Evolutionary conservation across 2,329 filamentous ascomycete species (phyloP).

Genomic region (Ploettnerulaceae sp.): DNA sequence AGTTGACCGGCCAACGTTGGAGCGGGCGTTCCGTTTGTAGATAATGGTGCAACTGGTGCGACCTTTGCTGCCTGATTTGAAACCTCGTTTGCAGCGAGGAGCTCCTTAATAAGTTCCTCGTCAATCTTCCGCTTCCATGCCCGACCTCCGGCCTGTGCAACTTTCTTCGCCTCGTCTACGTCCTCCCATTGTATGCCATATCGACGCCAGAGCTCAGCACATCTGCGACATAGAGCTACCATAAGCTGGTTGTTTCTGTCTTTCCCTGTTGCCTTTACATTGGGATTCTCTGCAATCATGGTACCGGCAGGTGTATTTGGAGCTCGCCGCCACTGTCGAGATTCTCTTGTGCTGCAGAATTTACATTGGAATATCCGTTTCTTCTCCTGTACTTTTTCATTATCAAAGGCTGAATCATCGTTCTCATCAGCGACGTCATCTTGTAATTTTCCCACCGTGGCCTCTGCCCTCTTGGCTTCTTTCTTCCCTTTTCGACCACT

Average conservation of each 20-base stretch:
- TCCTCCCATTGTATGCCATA: slow-evolving; percentile 97
- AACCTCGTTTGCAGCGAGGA: slow-evolving; percentile 60
- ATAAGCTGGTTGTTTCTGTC: slow-evolving; percentile 73
- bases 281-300: slow-evolving; percentile 59
- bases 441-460: slow-evolving; percentile 68
- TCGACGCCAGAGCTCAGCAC: slow-evolving; percentile 88
- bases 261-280: slow-evolving; percentile 57
- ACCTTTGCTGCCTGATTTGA: slow-evolving; percentile 41
- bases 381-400: slow-evolving; percentile 68
- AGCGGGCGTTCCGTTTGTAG: slow-evolving; percentile 26
- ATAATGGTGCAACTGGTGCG: slow-evolving; percentile 14
- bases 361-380: slow-evolving; percentile 90
- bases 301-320: slow-evolving; percentile 71
- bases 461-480: slow-evolving; percentile 70
- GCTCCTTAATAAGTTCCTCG: slow-evolving; percentile 79
- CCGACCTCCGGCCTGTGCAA: slow-evolving; percentile 71
- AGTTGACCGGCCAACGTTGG: slow-evolving; percentile 25
- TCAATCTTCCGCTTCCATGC: slow-evolving; percentile 87
- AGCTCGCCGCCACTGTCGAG: slow-evolving; percentile 86
- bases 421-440: slow-evolving; percentile 90
- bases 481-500: slow-evolving; percentile 86
- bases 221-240: slow-evolving; percentile 81
- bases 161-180: slow-evolving; percentile 87
- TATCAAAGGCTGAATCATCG: slow-evolving; percentile 95
- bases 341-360: slow-evolving; percentile 76